Percentiles rank a stretch among this genome's conserved stretches.
phyloP scores from a whole-genome alignment of 352 stramenopile genomes.

The Blastocystis sp. region DNA sequence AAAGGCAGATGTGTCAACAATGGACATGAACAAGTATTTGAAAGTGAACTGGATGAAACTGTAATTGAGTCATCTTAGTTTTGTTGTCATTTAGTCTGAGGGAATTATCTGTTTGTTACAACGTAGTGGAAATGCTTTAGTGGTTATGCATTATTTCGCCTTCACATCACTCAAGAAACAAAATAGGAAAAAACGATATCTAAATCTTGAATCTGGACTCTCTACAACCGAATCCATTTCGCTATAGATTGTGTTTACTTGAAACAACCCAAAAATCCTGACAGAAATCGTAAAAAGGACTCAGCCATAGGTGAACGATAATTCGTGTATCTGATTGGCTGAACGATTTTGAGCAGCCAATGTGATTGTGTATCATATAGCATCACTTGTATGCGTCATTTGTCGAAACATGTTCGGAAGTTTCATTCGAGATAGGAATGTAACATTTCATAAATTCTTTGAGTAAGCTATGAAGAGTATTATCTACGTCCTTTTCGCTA shows the following conservation, averaged over 20 bases:
- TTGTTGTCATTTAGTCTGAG: background rate
- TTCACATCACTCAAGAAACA: background rate
- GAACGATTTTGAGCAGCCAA: background rate
- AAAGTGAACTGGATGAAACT: background rate
- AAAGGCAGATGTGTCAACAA: background rate
- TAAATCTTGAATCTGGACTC: too few species aligned
- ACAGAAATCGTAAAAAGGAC: background rate
- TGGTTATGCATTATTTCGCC: background rate
- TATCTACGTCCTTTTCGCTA: constrained; percentile 36
- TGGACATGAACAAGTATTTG: background rate
- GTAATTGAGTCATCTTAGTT: background rate
- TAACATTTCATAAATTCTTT: background rate
- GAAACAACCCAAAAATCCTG: background rate
- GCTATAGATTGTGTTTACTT: background rate
- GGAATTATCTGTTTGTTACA: background rate
- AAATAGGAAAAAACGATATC: too few species aligned
- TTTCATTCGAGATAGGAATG: background rate
- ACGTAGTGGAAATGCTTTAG: background rate
- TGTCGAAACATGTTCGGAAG: background rate
- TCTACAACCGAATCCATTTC: background rate
- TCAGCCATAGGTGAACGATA: background rate
- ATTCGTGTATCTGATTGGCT: background rate
- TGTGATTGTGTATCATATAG: background rate
- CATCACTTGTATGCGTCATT: background rate
- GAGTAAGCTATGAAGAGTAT: constrained; percentile 54